Conservation (phyloP, 805 yeast species). For the Candida maltosa region DNA sequence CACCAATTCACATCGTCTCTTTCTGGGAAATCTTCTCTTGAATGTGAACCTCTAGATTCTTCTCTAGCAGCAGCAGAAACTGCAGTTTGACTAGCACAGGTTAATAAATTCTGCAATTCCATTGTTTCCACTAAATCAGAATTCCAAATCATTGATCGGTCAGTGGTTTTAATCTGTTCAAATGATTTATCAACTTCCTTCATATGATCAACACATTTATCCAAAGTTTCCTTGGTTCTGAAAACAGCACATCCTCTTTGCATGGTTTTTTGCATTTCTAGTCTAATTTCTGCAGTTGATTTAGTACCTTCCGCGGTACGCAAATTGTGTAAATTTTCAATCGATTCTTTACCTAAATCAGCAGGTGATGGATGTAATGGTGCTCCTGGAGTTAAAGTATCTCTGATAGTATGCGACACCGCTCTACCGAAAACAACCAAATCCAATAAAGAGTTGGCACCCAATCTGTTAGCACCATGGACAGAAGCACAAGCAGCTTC, state of each 20-base stretch:
- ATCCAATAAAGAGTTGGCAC: conserved; percentile 96
- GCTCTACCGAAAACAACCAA: conserved; percentile 98
- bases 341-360: conserved; percentile 84
- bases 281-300: conserved; percentile 85
- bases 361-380: conserved; percentile 82
- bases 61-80: conserved; percentile 89
- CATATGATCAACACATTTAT: conserved; percentile 84
- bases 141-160: conserved; percentile 98
- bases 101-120: conserved; percentile 92
- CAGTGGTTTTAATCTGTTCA: conserved; percentile 78
- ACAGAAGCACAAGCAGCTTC: conserved; percentile 99
- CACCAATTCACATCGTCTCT: conserved; percentile 97
- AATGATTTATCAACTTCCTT: conserved; percentile 71
- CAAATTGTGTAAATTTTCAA: conserved; percentile 83
- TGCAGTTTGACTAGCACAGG: conserved; percentile 97
- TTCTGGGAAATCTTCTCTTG: conserved; percentile 94
- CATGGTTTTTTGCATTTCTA: conserved; percentile 93
- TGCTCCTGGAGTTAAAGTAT: conserved; percentile 79
- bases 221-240: conserved; percentile 89
- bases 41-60: conserved; percentile 99
- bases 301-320: conserved; percentile 83
- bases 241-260: conserved; percentile 96
- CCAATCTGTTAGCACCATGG: conserved; percentile 98
- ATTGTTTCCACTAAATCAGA: conserved; percentile 93
- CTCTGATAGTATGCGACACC: conserved; percentile 87